Evolutionary conservation across 768 basidiomycete species (phyloP).

Genomic region (Cystofilobasidium bisporidii): DNA sequence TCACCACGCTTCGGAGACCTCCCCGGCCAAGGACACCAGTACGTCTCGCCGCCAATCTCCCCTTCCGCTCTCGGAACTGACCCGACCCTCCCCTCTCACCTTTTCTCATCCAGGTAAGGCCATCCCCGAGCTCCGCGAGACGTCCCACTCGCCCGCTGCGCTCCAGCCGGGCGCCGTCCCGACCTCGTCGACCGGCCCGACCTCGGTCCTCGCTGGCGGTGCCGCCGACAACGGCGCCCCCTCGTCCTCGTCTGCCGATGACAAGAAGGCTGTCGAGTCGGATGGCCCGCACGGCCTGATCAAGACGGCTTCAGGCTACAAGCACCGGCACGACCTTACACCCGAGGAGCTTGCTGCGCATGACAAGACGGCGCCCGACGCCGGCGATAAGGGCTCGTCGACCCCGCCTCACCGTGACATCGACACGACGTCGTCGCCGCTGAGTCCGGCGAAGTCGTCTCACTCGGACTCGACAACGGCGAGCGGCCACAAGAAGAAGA

Average conservation of each 20-base stretch:
- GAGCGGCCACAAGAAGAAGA: constrained; percentile 7
- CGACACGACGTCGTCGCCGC: neutral
- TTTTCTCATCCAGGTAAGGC: neutral
- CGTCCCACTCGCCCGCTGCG: neutral
- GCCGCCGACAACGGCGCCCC: neutral
- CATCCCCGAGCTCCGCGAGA: neutral
- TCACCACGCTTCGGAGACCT: too few relatives aligned
- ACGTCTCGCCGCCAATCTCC: neutral
- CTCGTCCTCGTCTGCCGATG: neutral
- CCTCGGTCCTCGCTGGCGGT: neutral
- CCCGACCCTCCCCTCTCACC: neutral
- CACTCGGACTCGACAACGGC: neutral
- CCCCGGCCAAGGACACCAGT: neutral
- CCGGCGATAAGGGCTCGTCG: neutral
- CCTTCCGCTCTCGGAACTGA: neutral
- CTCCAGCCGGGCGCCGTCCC: neutral
- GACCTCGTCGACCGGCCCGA: neutral
- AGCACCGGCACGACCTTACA: constrained; percentile 2
- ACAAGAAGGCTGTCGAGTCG: neutral
- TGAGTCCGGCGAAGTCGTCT: neutral
- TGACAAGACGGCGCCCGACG: neutral
- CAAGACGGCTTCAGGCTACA: neutral
- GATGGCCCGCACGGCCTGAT: neutral
- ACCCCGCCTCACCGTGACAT: neutral
- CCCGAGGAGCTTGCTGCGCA: neutral